Conservation (phyloP, 352 stramenopile genomes). For the Phytopythium cucurbitacearum region DNA sequence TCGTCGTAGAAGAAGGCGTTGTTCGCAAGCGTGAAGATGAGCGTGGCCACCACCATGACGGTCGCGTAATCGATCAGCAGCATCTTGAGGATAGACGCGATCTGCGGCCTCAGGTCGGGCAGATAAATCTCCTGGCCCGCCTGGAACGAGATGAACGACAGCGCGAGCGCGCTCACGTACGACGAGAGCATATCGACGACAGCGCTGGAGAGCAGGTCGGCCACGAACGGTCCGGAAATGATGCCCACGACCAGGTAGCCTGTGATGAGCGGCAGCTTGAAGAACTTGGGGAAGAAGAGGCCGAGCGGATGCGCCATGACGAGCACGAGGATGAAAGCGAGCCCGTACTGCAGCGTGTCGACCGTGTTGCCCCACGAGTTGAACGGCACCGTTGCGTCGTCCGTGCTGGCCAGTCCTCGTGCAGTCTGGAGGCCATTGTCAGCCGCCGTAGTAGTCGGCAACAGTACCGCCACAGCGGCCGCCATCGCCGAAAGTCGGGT, state of each 20-base stretch:
- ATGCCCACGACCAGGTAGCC: constrained; percentile 58
- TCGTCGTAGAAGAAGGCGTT: constrained; percentile 52
- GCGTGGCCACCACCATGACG: constrained; percentile 44
- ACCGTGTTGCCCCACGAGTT: constrained; percentile 23
- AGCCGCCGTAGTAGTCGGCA: background rate
- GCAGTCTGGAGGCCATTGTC: constrained; percentile 4
- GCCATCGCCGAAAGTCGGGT: background rate
- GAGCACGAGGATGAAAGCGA: constrained; percentile 52
- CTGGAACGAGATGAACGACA: constrained; percentile 72
- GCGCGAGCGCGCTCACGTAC: constrained; percentile 51
- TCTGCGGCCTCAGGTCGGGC: constrained; percentile 47
- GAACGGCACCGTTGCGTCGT: constrained; percentile 32
- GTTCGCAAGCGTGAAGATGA: constrained; percentile 31
- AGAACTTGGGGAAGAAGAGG: constrained; percentile 42
- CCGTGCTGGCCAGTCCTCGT: constrained; percentile 10
- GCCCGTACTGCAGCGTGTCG: constrained; percentile 36
- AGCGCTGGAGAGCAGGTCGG: constrained; percentile 38
- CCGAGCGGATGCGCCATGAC: constrained; percentile 46
- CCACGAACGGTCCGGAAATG: constrained; percentile 44
- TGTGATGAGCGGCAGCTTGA: constrained; percentile 55
- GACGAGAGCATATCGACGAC: constrained; percentile 39
- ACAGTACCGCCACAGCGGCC: background rate
- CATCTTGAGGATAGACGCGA: constrained; percentile 47
- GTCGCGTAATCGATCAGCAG: constrained; percentile 37
- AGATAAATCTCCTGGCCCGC: constrained; percentile 64